A percentile compares a stretch with the other conserved stretches of the same genome.
These are phyloP conservation scores for Choiromyces venosus DNA, from an alignment of 495 filamentous ascomycete genomes.

Conservation along the genomic window DNA sequence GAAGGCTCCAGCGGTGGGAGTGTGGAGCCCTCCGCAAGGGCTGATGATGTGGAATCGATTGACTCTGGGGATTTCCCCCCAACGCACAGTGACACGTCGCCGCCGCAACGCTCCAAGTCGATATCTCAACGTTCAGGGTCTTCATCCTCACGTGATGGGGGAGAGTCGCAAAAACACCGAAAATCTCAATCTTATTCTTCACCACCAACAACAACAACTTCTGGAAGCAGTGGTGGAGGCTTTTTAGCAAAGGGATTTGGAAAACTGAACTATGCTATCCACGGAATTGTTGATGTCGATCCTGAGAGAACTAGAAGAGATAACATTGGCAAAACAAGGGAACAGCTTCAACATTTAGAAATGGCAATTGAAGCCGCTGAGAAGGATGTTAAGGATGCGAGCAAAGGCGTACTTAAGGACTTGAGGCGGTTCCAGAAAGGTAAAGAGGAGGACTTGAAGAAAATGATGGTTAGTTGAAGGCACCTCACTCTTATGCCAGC, in stretches of 20 bases:
- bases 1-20: slow-evolving; percentile 45
- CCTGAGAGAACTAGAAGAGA: slow-evolving; percentile 88
- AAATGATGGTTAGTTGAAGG: slow-evolving; percentile 75
- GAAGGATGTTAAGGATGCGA: slow-evolving; percentile 87
- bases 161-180: slow-evolving; percentile 17
- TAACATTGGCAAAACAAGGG: slow-evolving; percentile 88
- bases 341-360: slow-evolving; percentile 68
- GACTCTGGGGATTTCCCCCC: slow-evolving; percentile 87
- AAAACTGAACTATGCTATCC: slow-evolving; percentile 84
- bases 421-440: slow-evolving; percentile 85
- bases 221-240: slow-evolving; percentile 26
- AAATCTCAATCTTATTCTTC: slow-evolving; percentile 34
- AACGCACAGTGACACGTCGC: slow-evolving; percentile 71
- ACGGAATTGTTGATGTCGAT: slow-evolving; percentile 92
- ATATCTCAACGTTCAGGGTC: slow-evolving; percentile 39
- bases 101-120: slow-evolving; percentile 47
- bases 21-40: slow-evolving; percentile 41
- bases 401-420: slow-evolving; percentile 76
- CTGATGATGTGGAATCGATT: slow-evolving; percentile 70
- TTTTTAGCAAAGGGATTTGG: slow-evolving; percentile 72
- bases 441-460: slow-evolving; percentile 87
- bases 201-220: slow-evolving; percentile 13
- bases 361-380: slow-evolving; percentile 80
- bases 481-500: neutral
- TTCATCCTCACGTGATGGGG: slow-evolving; percentile 37